Base-by-base conservation (phyloP, 441 rosid species). In the Erodium texanum region DNA sequence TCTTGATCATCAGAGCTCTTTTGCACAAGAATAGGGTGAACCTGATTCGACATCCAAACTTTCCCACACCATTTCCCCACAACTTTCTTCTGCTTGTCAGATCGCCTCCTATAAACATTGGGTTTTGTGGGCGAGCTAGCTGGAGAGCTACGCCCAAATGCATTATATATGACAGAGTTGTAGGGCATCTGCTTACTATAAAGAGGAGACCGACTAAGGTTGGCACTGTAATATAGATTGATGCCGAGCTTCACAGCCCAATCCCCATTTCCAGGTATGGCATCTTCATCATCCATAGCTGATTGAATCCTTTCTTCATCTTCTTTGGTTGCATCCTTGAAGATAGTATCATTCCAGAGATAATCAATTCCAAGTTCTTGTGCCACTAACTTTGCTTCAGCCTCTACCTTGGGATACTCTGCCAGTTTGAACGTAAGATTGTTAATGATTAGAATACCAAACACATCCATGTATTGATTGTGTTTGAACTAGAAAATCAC, bases 1-100 rank as follows among this genome's bases (percentile, higher is more conserved):
- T 88, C 94, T 59, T 74, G 84, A 56, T 77, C 92, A 56, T 85
- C 86, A 54, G 79, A 61, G 75, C 86, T 87, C 77, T 71, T 71
- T 68, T 76, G 80, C 22, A 78, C 74, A 70, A 94, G 72, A 74
- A 88, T 78, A 23, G 93, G 85, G 78, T 94, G 99, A 73, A 94
- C 96, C 85, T 90, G 98, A 85, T 85, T 90, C 70, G 99, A 95
- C 98, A 88, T 95, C 98, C 99, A 95, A 74, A 92, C 94, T 78
- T 82, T 92, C 68, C 99, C 99, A 76, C 99, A 95, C 99, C 99
- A 95, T 84, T 86, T 95, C 38, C 99, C 99, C 2, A 78, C 99
- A 77, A 92, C 98, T 62, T 95, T 95, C 81, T 76, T 95, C 82
- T 76, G 97, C 78, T 76, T 86, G 68, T 74, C 71, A 48, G 81